Evolutionary conservation across 768 basidiomycete species (phyloP), one percentile per base, ranked within the genome.

Genomic region (Psilocybe cubensis): DNA sequence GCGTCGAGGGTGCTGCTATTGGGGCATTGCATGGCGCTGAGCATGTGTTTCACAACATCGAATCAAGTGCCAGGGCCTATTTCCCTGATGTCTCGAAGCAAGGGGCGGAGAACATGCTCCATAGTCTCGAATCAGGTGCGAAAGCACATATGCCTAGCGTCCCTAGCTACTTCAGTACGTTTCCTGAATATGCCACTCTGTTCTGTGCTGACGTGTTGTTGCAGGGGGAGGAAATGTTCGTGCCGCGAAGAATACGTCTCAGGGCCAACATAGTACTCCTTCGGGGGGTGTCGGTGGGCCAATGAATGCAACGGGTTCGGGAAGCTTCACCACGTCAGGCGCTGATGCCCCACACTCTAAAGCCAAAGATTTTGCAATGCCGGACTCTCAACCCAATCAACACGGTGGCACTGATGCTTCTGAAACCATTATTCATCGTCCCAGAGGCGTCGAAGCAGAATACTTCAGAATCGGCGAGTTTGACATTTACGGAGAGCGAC

Each of bases 401-500:
- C 11, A 17, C 8, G 31, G n/a, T 8, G 46, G 31, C 28, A 27
- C 25, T 47, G 46, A 27, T 33, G 20, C 29, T 18, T 29, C 46
- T 4, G 46, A 48, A 4, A 17, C 46, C 17, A 17, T 24, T 14
- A 18, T 9, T n/a, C 23, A 27, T 18, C 38, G 48, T 29, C 57
- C 45, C 3, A 45, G 29, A 25, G 25, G 27, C 11, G 21, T 44
- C 27, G 27, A 43, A 2, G 3, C n/a, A 9, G 41, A 44, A 28
- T 44, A 52, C 20, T 4, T 4, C 27, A 44, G n/a, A 18, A n/a
- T 17, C n/a, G 18, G 5, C 10, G 57, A 62, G 18, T 58, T 45
- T 21, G 61, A 62, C 33, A 21, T 58, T 12, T 14, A 58, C n/a
- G 61, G 54, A 21, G 61, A 63, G 3, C 25, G 18, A 21, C 8